Evolutionary conservation across 2,329 filamentous ascomycete species (phyloP).

Genomic region (Paraconiothyrium brasiliense): DNA sequence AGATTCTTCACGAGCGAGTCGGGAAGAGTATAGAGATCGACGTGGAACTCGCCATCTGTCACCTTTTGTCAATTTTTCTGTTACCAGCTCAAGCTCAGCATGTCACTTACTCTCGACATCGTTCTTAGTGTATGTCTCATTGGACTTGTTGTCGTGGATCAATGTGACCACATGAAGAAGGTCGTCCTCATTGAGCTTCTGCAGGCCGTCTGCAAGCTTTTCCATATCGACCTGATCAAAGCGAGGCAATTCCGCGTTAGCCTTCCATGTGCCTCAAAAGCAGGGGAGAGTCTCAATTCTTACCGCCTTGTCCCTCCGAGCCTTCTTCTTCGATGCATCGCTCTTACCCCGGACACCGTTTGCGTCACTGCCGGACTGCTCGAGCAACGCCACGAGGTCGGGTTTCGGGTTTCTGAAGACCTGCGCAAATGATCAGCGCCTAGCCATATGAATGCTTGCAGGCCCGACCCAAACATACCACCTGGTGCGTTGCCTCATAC

Average conservation of each 20-base stretch:
- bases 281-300: slow-evolving; percentile 22
- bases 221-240: slow-evolving; percentile 78
- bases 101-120: slow-evolving; percentile 84
- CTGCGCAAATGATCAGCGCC: slow-evolving; percentile 47
- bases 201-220: slow-evolving; percentile 91
- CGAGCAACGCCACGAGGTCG: slow-evolving; percentile 78
- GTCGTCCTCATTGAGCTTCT: slow-evolving; percentile 91
- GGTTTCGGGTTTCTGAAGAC: slow-evolving; percentile 93
- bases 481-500: slow-evolving; percentile 83
- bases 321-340: slow-evolving; percentile 77
- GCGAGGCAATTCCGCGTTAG: slow-evolving; percentile 2
- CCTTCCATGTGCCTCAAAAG: not conserved
- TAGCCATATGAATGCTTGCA: not conserved
- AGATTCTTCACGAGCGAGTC: slow-evolving; percentile 90
- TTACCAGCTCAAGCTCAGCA: not conserved
- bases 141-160: slow-evolving; percentile 95
- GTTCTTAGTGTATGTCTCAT: slow-evolving; percentile 96
- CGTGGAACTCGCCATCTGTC: slow-evolving; percentile 92
- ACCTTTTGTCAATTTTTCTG: slow-evolving; percentile 35
- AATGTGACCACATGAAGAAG: slow-evolving; percentile 94
- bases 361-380: slow-evolving; percentile 75
- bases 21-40: slow-evolving; percentile 97
- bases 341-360: slow-evolving; percentile 73
- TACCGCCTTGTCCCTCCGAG: slow-evolving; percentile 70
- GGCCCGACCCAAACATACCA: slow-evolving; percentile 60